Percentiles rank a stretch among this genome's conserved stretches.
Conservation (phyloP, 202 grass and related monocot genomes). For the Panicum hallii region DNA sequence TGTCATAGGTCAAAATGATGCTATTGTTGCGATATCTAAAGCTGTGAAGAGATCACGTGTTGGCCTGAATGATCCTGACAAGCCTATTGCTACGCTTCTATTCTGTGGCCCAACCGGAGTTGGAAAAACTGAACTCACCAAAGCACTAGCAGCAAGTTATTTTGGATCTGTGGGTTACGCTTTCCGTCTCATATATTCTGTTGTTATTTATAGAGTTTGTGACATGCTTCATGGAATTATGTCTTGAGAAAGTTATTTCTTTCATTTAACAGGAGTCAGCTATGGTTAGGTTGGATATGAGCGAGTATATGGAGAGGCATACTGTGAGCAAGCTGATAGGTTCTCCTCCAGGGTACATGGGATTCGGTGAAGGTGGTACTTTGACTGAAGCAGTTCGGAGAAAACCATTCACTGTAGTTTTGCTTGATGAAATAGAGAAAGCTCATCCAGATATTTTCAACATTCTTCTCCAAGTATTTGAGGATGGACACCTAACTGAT, state of each 20-base stretch:
- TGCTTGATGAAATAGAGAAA: conserved; percentile 99
- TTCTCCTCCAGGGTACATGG: conserved; percentile 95
- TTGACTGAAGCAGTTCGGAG: conserved; percentile 91
- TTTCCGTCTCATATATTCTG: conserved; percentile 38
- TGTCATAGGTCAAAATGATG: conserved; percentile 97
- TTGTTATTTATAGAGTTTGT: neutral
- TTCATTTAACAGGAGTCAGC: conserved; percentile 68
- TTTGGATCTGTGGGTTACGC: conserved; percentile 85
- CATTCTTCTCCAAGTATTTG: conserved; percentile 96
- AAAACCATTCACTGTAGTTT: conserved; percentile 82
- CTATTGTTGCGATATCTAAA: conserved; percentile 78
- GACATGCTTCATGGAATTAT: conserved; percentile 31
- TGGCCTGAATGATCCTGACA: conserved; percentile 83
- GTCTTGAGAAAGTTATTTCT: conserved; percentile 27
- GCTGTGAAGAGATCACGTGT: conserved; percentile 94
- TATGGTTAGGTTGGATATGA: conserved; percentile 97
- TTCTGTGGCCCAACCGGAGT: conserved; percentile 98
- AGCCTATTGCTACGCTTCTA: conserved; percentile 84
- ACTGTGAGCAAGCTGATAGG: conserved; percentile 91
- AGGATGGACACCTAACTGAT: conserved; percentile 88
- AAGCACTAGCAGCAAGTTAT: conserved; percentile 85
- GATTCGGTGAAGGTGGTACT: conserved; percentile 85
- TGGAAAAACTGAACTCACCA: conserved; percentile 95
- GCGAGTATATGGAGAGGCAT: conserved; percentile 96
- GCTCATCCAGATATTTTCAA: conserved; percentile 96